Percentiles rank a stretch among this genome's conserved stretches.
Evolutionary conservation across 1,284 basidiomycete species (phyloP).

Genomic region (Leccinum subrobustum): DNA sequence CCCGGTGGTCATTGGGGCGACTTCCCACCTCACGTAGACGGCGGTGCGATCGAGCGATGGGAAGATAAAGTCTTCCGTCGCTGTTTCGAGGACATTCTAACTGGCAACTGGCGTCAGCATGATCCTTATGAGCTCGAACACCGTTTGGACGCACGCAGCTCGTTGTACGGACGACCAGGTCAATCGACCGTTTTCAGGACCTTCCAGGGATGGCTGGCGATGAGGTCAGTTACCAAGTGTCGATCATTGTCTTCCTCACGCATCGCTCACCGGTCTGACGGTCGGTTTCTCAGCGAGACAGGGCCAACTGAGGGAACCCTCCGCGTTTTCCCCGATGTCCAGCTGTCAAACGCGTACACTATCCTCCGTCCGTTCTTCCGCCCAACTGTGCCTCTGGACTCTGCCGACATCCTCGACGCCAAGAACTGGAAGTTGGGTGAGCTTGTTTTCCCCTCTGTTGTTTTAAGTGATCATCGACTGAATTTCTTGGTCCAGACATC

Average conservation of each 20-base stretch:
- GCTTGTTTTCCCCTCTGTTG: slow-evolving; percentile 4
- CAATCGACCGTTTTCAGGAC: slow-evolving; percentile 75
- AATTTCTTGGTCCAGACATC: slow-evolving; percentile 41
- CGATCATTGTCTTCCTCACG: not conserved
- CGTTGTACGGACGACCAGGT: slow-evolving; percentile 58
- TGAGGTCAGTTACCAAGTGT: slow-evolving; percentile 44
- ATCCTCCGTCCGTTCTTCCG: slow-evolving; percentile 86
- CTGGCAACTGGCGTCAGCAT: slow-evolving; percentile 67
- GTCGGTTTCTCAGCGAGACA: slow-evolving; percentile 49
- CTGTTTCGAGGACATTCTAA: slow-evolving; percentile 66
- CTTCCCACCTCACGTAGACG: slow-evolving; percentile 80
- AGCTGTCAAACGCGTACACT: slow-evolving; percentile 75
- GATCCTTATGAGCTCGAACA: slow-evolving; percentile 68
- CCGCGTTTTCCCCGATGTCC: slow-evolving; percentile 73
- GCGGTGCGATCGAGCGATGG: slow-evolving; percentile 83
- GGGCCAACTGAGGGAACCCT: slow-evolving; percentile 78
- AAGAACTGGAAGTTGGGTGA: slow-evolving; percentile 74
- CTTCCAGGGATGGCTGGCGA: slow-evolving; percentile 76
- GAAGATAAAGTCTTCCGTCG: slow-evolving; percentile 71
- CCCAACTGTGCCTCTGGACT: slow-evolving; percentile 41
- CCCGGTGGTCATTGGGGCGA: slow-evolving; percentile 67
- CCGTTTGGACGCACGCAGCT: slow-evolving; percentile 59
- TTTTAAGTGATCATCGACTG: not conserved
- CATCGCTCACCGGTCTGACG: not conserved
- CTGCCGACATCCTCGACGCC: slow-evolving; percentile 48